phyloP scores from a whole-genome alignment of 164 flowering plant species.

The Berberis vulgaris region DNA sequence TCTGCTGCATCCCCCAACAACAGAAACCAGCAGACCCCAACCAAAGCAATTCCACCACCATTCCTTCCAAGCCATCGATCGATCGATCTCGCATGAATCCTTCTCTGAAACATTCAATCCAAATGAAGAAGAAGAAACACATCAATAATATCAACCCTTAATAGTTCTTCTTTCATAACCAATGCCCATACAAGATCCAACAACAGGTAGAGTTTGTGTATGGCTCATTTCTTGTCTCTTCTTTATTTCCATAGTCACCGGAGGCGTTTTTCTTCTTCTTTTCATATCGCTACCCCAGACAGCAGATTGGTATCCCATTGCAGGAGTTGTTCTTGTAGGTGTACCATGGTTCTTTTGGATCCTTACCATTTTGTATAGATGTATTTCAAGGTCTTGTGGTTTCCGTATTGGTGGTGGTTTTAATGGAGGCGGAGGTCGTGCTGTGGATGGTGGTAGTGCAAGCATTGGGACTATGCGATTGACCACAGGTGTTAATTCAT shows the following conservation, averaged over 20 bases:
- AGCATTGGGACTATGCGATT: neutral
- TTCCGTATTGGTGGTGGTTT: neutral
- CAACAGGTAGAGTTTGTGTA: slow-evolving; percentile 19
- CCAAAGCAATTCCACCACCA: neutral
- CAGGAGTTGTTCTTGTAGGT: slow-evolving; percentile 29
- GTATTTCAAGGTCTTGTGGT: slow-evolving; percentile 12
- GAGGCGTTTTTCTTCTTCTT: slow-evolving; percentile 23
- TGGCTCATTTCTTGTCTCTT: slow-evolving; percentile 23
- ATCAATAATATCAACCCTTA: neutral
- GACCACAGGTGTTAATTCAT: neutral
- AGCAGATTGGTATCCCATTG: slow-evolving; percentile 20
- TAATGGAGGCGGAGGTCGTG: neutral
- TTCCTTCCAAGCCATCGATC: too few relatives aligned
- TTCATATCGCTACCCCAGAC: slow-evolving; percentile 17
- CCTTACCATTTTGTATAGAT: slow-evolving; percentile 24
- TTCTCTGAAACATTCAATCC: slow-evolving; percentile 1
- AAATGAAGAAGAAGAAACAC: slow-evolving; percentile 5
- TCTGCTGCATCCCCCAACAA: neutral
- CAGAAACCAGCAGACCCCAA: neutral
- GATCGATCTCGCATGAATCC: neutral
- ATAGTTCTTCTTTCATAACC: neutral
- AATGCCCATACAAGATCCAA: slow-evolving; percentile 30
- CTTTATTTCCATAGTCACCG: slow-evolving; percentile 14
- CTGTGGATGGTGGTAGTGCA: neutral
- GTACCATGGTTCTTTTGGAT: slow-evolving; percentile 49